A percentile compares a stretch with the other conserved stretches of the same genome.
Conservation (phyloP, 768 basidiomycete species). For the Trametes villosa region DNA sequence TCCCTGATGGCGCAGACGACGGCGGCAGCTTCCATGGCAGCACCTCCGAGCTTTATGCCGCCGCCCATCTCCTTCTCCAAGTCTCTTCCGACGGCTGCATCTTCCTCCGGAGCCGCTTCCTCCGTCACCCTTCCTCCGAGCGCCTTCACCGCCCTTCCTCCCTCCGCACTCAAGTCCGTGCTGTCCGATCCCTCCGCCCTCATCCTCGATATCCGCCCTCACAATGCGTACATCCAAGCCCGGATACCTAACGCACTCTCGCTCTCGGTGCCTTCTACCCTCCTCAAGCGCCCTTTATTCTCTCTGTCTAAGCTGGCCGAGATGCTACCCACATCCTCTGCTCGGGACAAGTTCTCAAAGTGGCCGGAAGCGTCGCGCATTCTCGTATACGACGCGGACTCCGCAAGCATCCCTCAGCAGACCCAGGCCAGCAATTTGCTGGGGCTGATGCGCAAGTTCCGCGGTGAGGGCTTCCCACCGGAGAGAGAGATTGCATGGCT, state of each 20-base stretch:
- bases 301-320: constrained; percentile 74
- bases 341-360: constrained; percentile 60
- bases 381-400: constrained; percentile 87
- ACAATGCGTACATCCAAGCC: constrained; percentile 68
- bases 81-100: constrained; percentile 38
- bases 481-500: constrained; percentile 76
- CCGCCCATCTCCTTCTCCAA: constrained; percentile 14
- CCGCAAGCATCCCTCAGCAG: constrained; percentile 43
- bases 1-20: no score
- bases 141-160: constrained; percentile 30
- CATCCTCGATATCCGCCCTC: constrained; percentile 88
- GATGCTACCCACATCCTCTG: constrained; percentile 72
- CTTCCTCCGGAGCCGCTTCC: constrained; percentile 13
- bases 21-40: constrained; percentile 25
- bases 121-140: constrained; percentile 23
- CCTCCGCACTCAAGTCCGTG: constrained; percentile 37
- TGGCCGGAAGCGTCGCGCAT: constrained; percentile 68
- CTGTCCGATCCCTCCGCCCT: constrained; percentile 50
- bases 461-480: constrained; percentile 51
- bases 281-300: constrained; percentile 89
- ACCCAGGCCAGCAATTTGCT: constrained; percentile 69
- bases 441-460: constrained; percentile 78
- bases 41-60: constrained; percentile 2
- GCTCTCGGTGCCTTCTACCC: constrained; percentile 90
- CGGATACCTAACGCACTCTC: constrained; percentile 76